phyloP scores from a whole-genome alignment of 163 green algal species.

The Smithsoniella earleae region DNA sequence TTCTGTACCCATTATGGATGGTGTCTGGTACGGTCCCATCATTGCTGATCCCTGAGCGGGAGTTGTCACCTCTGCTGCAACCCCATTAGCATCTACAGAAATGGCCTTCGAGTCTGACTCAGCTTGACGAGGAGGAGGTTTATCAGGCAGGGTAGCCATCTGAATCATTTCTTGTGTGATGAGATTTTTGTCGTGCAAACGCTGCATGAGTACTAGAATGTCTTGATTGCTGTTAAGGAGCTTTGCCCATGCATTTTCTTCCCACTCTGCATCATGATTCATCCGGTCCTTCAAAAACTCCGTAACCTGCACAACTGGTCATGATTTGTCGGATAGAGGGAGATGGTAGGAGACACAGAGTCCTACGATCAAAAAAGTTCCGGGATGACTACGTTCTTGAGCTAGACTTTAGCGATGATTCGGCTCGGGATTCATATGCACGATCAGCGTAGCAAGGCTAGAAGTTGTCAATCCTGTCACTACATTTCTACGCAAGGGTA shows the following conservation, averaged over 20 bases:
- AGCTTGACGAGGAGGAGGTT: not conserved
- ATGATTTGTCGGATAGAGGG: too few relatives aligned
- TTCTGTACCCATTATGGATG: conserved; percentile 22
- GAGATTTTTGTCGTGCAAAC: conserved; percentile 27
- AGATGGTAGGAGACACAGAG: too few relatives aligned
- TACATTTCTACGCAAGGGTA: too few relatives aligned
- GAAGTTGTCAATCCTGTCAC: too few relatives aligned
- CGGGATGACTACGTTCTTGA: too few relatives aligned
- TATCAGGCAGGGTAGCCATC: conserved; percentile 16
- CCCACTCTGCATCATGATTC: conserved; percentile 20
- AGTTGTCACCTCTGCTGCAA: not conserved
- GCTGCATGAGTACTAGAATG: conserved; percentile 28
- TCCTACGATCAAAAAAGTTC: too few relatives aligned
- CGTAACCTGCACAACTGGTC: conserved; percentile 11
- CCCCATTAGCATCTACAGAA: conserved; percentile 7
- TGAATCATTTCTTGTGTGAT: conserved; percentile 30
- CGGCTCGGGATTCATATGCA: too few relatives aligned
- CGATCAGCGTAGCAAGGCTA: too few relatives aligned
- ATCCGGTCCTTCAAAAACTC: conserved; percentile 15
- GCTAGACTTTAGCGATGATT: too few relatives aligned
- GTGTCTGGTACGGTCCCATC: conserved; percentile 20
- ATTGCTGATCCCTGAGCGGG: not conserved
- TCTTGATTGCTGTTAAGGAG: conserved; percentile 30
- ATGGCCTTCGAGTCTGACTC: conserved; percentile 24
- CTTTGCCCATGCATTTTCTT: conserved; percentile 24